A percentile compares a stretch with the other conserved stretches of the same genome.
Evolutionary conservation across 495 filamentous ascomycete genomes (phyloP).

Genomic region (Astrothelium macrocarpum): DNA sequence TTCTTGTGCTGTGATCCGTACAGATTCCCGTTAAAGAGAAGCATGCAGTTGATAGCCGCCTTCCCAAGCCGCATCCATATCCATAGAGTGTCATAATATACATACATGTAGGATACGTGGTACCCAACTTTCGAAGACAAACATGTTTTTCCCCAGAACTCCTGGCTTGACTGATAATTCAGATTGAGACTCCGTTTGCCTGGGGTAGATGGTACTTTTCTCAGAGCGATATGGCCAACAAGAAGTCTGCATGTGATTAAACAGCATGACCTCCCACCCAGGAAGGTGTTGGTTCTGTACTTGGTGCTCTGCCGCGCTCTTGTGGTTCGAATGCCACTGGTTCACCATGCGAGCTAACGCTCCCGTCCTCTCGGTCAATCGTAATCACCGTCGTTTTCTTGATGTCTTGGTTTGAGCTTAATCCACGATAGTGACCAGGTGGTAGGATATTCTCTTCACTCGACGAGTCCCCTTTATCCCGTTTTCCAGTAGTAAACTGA

Average conservation of each 20-base stretch:
- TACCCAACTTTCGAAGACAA: not conserved
- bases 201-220: not conserved
- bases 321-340: not conserved
- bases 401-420: not conserved
- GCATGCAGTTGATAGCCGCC: too few relatives aligned
- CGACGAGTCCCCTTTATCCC: not conserved
- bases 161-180: not conserved
- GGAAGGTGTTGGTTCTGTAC: not conserved
- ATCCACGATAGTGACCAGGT: not conserved
- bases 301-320: not conserved
- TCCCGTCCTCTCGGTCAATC: not conserved
- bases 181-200: too few relatives aligned
- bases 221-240: too few relatives aligned
- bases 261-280: not conserved
- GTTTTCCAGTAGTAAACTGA: not conserved
- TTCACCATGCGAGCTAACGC: not conserved
- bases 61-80: not conserved
- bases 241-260: not conserved
- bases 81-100: not conserved
- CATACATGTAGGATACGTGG: not conserved
- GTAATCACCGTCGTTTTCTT: slow-evolving; percentile 4
- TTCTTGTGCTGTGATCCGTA: not conserved
- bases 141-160: not conserved
- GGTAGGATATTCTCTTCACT: slow-evolving; percentile 1
- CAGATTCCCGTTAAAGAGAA: not conserved